Evolutionary conservation across 768 basidiomycete genomes (phyloP).

Genomic region (Calocera cornea): DNA sequence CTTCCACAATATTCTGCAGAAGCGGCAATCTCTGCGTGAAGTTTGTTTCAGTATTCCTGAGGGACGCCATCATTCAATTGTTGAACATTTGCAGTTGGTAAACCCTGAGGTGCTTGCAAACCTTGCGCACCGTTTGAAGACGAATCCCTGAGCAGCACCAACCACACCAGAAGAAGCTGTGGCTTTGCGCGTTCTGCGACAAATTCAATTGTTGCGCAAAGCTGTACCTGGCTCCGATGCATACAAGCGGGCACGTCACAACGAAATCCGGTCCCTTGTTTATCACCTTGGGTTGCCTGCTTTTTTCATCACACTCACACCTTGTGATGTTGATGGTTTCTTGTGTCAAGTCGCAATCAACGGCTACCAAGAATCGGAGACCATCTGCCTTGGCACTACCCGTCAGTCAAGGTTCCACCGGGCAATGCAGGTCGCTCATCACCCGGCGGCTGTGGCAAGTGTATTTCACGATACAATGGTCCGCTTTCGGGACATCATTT

Average conservation of each 20-base stretch:
- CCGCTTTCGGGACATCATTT: constrained; percentile 18
- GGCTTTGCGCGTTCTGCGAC: background rate
- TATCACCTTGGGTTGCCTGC: constrained; percentile 26
- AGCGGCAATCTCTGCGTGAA: background rate
- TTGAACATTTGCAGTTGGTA: too few relatives aligned
- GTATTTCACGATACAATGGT: constrained; percentile 34
- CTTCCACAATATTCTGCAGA: background rate
- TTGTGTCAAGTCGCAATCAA: constrained; percentile 29
- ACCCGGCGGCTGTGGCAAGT: constrained; percentile 29
- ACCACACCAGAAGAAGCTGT: background rate
- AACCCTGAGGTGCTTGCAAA: too few relatives aligned
- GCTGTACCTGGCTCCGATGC: constrained; percentile 23
- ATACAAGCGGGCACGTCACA: constrained; percentile 20
- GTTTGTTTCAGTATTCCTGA: too few relatives aligned
- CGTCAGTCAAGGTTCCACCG: constrained; percentile 22
- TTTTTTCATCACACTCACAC: constrained; percentile 36
- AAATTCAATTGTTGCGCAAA: background rate
- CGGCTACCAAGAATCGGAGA: constrained; percentile 28
- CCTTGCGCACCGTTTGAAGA: too few relatives aligned
- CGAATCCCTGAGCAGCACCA: too few relatives aligned
- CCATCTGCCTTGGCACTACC: constrained; percentile 17
- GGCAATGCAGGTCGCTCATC: constrained; percentile 25
- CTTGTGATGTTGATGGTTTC: constrained; percentile 32
- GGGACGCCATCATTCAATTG: too few relatives aligned
- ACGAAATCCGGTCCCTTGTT: constrained; percentile 29